A percentile compares a stretch with the other conserved stretches of the same genome.
These are phyloP conservation scores for Fusarium sterilihyphosum DNA, from an alignment of 2,329 filamentous ascomycete genomes.

Conservation along the genomic window DNA sequence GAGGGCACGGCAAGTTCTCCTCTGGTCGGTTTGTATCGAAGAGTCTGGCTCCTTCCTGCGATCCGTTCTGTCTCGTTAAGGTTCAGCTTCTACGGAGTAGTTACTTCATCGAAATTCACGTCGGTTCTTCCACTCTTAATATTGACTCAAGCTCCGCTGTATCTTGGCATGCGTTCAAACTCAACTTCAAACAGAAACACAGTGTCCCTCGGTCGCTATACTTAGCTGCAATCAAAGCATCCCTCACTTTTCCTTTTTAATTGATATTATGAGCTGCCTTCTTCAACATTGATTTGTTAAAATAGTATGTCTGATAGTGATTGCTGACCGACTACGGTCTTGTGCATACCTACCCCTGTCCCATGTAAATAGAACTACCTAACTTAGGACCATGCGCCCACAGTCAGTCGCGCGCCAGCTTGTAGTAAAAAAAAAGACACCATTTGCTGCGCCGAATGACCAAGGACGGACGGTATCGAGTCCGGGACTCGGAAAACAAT, in stretches of 20 bases:
- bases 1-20: not conserved
- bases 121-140: not conserved
- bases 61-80: not conserved
- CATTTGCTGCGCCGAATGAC: not conserved
- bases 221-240: not conserved
- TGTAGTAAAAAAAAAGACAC: conserved; percentile 4
- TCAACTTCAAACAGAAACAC: not conserved
- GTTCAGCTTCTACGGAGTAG: not conserved
- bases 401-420: conserved; percentile 5
- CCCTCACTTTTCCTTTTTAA: not conserved
- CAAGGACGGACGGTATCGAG: not conserved
- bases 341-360: conserved; percentile 4
- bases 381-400: conserved; percentile 15
- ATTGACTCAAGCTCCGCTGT: not conserved
- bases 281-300: not conserved
- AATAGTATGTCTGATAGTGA: not conserved
- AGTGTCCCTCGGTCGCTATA: no score
- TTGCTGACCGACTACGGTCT: conserved; percentile 3
- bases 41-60: not conserved
- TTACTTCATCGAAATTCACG: not conserved
- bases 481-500: not conserved
- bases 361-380: conserved; percentile 8
- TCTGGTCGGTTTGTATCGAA: not conserved
- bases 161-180: not conserved
- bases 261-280: not conserved